Base-by-base conservation (phyloP, 2,329 filamentous ascomycete species). In the Phaeoacremonium minimum region DNA sequence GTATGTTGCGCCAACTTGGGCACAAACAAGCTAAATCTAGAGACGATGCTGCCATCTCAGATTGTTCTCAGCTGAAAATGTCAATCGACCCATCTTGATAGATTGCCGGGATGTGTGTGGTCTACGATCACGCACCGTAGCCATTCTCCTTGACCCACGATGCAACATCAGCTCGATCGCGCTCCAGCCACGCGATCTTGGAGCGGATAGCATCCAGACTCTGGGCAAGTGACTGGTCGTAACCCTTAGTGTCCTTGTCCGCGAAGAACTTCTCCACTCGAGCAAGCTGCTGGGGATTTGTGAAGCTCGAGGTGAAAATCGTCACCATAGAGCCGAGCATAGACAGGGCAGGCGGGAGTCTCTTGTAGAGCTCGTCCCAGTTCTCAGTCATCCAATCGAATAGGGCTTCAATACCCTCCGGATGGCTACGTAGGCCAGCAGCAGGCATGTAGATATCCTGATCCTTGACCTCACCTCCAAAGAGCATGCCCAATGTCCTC, bases 361-460 rank as follows among this genome's bases (percentile, higher is more conserved):
- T 83, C 71, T 85, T 80, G 58, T 80, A 77, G 30, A 97, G 70
- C 20, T 78, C 73, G n/a, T 87, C 85, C 89, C 91, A 97, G 65
- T 95, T 93, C 47, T 81, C 73, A 56, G 82, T 85, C 69, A 95
- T 73, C 86, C 87, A 97, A 14, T 60, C 63, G 75, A 85, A 96
- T 39, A 95, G 74, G 7, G 85, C 85, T 39, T 85, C 70, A 38
- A 95, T 85, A 48, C 91, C 91, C 30, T 81, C 79, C 7, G 80
- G 67, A 56, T 94, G 87, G 36, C 77, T 77, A 40, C 90, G 80
- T 18, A 97, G 75, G 7, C 86, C 86, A 20, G 80, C 77, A 28
- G 93, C 77, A 2, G 91, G 90, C 57, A 95, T 80, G 66, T 95
- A 96, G 46, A 96, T 82, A 60, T 97, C 91, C 61, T 96, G 91